phyloP scores from a whole-genome alignment of 176 grass and related monocot species.

The Otatea glauca region DNA sequence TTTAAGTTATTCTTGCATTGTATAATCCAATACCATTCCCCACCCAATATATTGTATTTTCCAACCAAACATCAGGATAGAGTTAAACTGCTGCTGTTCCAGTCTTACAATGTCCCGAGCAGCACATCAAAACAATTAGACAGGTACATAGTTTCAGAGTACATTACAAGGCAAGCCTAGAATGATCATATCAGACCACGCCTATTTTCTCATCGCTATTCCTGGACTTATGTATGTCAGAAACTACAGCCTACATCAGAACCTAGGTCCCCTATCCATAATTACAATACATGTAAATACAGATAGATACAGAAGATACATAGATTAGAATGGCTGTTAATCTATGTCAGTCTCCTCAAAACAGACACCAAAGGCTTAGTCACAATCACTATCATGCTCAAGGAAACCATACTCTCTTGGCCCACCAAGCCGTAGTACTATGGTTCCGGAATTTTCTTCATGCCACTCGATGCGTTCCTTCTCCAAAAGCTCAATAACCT shows the following conservation, averaged over 20 bases:
- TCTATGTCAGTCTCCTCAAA: slow-evolving; percentile 46
- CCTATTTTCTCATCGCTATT: slow-evolving; percentile 19
- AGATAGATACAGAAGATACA: slow-evolving; percentile 50
- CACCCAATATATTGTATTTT: background rate
- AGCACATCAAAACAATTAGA: slow-evolving; percentile 36
- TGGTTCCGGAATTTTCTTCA: slow-evolving; percentile 82
- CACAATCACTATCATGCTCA: slow-evolving; percentile 59
- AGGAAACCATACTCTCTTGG: slow-evolving; percentile 73
- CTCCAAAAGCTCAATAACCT: slow-evolving; percentile 70
- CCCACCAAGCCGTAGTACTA: slow-evolving; percentile 62
- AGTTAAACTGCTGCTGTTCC: background rate
- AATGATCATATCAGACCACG: slow-evolving; percentile 11
- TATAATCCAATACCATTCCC: background rate
- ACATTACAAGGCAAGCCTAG: slow-evolving; percentile 42
- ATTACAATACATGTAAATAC: slow-evolving; percentile 58
- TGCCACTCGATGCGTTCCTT: slow-evolving; percentile 69
- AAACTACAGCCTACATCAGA: slow-evolving; percentile 40
- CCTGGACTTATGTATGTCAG: slow-evolving; percentile 27
- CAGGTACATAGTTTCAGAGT: slow-evolving; percentile 22
- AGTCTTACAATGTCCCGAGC: background rate
- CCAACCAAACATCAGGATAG: background rate
- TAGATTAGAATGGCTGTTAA: slow-evolving; percentile 46
- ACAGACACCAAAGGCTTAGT: slow-evolving; percentile 18
- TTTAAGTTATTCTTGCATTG: background rate
- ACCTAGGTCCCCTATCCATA: slow-evolving; percentile 54